A percentile compares a stretch with the other conserved stretches of the same genome.
These are phyloP conservation scores for Acorus gramineus DNA, from an alignment of 106 monocot species.

Conservation along the genomic window DNA sequence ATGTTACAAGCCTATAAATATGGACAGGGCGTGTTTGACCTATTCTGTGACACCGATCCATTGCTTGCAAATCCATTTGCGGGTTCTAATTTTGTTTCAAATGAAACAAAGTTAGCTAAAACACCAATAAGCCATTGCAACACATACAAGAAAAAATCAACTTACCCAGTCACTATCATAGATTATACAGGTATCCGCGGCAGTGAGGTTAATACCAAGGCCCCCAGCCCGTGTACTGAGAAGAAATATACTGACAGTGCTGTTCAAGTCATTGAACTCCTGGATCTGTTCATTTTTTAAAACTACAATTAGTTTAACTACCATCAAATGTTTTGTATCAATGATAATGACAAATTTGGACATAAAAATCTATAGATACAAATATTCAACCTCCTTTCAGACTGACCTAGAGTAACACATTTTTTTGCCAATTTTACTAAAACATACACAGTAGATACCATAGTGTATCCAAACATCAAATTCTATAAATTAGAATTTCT, in stretches of 20 bases:
- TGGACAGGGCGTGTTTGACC: conserved; percentile 89
- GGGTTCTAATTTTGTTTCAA: conserved; percentile 60
- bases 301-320: not conserved
- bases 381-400: too few species aligned
- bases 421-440: too few species aligned
- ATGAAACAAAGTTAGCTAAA: not conserved
- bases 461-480: too few species aligned
- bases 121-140: not conserved
- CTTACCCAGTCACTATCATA: conserved; percentile 99
- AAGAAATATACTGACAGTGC: conserved; percentile 58
- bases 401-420: too few species aligned
- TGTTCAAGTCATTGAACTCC: conserved; percentile 64
- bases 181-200: conserved; percentile 96
- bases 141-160: not conserved
- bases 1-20: conserved; percentile 78
- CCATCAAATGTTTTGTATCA: too few species aligned
- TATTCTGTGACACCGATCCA: conserved; percentile 98
- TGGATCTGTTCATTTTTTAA: conserved; percentile 44
- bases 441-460: too few species aligned
- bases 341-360: too few species aligned
- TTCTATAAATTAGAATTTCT: too few species aligned
- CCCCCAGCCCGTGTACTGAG: conserved; percentile 96
- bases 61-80: conserved; percentile 97
- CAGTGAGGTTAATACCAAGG: conserved; percentile 88
- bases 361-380: too few species aligned